Evolutionary conservation across 1,284 basidiomycete species (phyloP), one percentile per base, ranked within the genome.

Genomic region (Prillingera fragicola): DNA sequence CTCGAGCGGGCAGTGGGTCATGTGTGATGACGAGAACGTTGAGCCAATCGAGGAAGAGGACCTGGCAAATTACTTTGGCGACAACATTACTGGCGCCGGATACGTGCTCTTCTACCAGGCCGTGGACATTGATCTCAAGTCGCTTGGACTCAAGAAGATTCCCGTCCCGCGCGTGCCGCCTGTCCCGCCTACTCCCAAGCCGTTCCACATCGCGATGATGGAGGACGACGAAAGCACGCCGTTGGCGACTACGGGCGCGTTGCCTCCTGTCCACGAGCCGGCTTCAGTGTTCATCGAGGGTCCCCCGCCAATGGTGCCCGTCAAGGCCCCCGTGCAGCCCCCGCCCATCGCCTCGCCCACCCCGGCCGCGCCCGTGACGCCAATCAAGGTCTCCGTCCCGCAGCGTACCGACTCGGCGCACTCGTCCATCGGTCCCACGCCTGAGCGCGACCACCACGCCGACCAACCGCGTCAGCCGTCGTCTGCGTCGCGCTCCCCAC

Each of bases 71-170:
- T 98, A 94, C 72, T 98, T 90, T 70, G 94, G 95, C 48, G 94
- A 97, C 60, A 85, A 85, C 35, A 74, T 76, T 8, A 80, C 83
- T 4, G 94, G 94, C 18, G 84, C 86, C 28, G 95, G 92, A 17
- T 98, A 98, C 69, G 92, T 98, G 21, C 76, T 98, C 27, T 98
- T 95, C 73, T 98, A 98, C 69, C 91, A 97, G 70, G 92, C 91
- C 12, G 82, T 80, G 14, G 88, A 96, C 67, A 76, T 92, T 44
- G 83, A 91, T 62, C 73, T 79, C 26, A 61, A 72, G n/a, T 74
- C 77, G 14, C 76, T 91, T 14, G 88, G 88, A 2, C 50, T 72
- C 31, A 63, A 62, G 36, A 47, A 48, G 48, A 17, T 37, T n/a
- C 54, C 43, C 34, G 22, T 24, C 31, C 41, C 33, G 18, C 47